Percentiles rank a stretch among this genome's conserved stretches.
phyloP scores from a whole-genome alignment of 1,284 basidiomycete species.

The Tausonia pullulans region DNA sequence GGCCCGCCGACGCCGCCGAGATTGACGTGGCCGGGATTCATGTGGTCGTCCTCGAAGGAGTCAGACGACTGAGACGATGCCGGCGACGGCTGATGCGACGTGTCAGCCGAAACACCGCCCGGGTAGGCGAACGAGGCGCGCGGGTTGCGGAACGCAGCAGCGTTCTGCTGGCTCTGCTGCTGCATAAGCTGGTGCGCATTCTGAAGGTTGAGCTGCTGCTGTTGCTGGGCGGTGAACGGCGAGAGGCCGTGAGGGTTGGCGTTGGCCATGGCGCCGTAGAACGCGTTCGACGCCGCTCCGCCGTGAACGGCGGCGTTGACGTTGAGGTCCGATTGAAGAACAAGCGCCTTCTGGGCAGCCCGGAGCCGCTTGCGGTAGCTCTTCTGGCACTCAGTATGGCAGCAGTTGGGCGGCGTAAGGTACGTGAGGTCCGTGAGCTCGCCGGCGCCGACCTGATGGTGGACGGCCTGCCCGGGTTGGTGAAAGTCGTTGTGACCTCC shows the following conservation, averaged over 20 bases:
- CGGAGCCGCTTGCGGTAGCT: slow-evolving; percentile 39
- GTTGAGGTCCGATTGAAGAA: background rate
- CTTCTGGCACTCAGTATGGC: slow-evolving; percentile 41
- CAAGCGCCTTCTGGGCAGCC: slow-evolving; percentile 29
- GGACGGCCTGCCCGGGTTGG: slow-evolving; percentile 31
- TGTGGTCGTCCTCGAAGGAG: slow-evolving; percentile 27
- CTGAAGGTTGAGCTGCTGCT: slow-evolving; percentile 18
- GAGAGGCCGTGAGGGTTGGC: slow-evolving; percentile 4
- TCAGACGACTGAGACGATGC: slow-evolving; percentile 32
- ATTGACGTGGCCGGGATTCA: slow-evolving; percentile 11
- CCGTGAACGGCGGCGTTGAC: background rate
- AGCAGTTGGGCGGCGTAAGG: slow-evolving; percentile 37
- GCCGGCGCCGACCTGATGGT: slow-evolving; percentile 34
- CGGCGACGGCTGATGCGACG: slow-evolving; percentile 30
- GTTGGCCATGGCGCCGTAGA: background rate
- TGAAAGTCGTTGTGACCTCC: slow-evolving; percentile 5
- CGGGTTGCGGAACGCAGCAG: slow-evolving; percentile 14
- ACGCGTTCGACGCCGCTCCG: background rate
- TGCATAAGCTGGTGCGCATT: background rate
- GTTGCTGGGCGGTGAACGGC: slow-evolving; percentile 11
- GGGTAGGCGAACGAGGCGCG: slow-evolving; percentile 10
- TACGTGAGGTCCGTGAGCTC: slow-evolving; percentile 37
- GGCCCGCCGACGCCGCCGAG: background rate
- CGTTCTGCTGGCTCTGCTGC: slow-evolving; percentile 19
- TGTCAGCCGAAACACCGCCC: slow-evolving; percentile 24